Base-by-base conservation (phyloP, 352 stramenopile genomes). In the Pythium aphanidermatum region DNA sequence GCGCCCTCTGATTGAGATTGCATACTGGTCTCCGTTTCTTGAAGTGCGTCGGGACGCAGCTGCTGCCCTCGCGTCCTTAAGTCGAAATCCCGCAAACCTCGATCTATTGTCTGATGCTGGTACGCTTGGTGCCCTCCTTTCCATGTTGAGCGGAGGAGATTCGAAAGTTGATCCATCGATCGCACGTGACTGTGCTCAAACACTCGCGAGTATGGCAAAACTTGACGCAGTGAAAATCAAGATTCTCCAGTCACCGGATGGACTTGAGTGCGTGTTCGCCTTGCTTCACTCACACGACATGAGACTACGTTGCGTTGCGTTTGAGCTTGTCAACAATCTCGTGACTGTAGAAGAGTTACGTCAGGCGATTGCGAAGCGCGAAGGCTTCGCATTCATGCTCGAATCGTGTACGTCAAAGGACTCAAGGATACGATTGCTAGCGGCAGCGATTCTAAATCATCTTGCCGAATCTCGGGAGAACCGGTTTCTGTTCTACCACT, bases 1-100 rank as follows among this genome's bases (percentile, higher is more conserved):
- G 16, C 63, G 69, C 7, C 82, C 82, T 14, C 51, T 94, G 29
- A 79, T 94, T 29, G 82, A 92, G 40, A 86, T 92, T 37, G 79
- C 79, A n/a, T 94, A 92, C 66, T 94, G 79, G 82, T 90, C 74
- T 3, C 75, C 76, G 0, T 91, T 90, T 32, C 44, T 85, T 24
- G 82, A 94, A 59, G 79, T 94, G 5, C 72, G 79, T 6, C 70
- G 79, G 4, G 82, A 94, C 26, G 75, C 77, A 2, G 82, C 82
- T 9, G 73, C 82, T 5, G 82, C 82, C 0, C 70, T 94, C 17
- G 63, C 72, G 0, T 88, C 82, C 12, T 51, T 94, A 17, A 81
- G 70, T 27, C 73, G 80, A 23, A 94, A 94, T 37, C 49, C 51
- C 9, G 77, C 74, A 8, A 94, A 94, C 50, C 60, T 91, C 3